Base-by-base conservation (phyloP, 176 grass and related monocot species). In the Typha latifolia region DNA sequence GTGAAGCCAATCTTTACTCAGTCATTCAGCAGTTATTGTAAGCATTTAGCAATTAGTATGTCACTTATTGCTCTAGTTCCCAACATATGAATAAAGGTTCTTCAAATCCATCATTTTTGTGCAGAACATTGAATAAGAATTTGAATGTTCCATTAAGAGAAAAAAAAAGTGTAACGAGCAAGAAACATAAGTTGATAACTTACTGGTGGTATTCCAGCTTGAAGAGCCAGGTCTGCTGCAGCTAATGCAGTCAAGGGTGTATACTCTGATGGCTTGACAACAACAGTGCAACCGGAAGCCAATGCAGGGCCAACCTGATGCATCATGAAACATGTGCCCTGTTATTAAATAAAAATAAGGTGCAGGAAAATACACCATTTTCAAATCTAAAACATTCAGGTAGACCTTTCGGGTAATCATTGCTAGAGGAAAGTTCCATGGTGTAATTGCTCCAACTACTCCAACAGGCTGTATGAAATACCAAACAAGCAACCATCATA, bases 351-450 rank as follows among this genome's bases (percentile, higher is more conserved):
- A 32, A 9, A 73, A 50, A 47, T 9, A 15, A 62, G 14, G 14
- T 37, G 15, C 26, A 56, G 55, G 16, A 16, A 37, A 19, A 16
- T 18, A 18, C 21, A 15, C 48, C 10, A 29, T 53, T 9, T 52
- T 51, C 47, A 62, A 12, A 7, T 7, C 52, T 57, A 57, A 57
- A 57, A 57, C 52, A 57, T 57, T 57, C 52, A 57, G n/a, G 63
- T 27, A 61, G 20, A 97, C 94, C 94, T 97, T 97, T 66, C 94
- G 73, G 62, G 94, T 97, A 82, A 92, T 97, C 94, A 97, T 97
- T 49, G 94, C 94, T 68, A 97, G 80, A 81, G 94, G 94, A 70
- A 97, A 97, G 64, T 97, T 97, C 94, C 94, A 97, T 47, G 94
- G 94, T 27, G 94, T 92, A 72, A 96, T 92, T 76, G 94, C 94